These are phyloP conservation scores for Asclepias syriaca DNA, from an alignment of 257 asterid genomes.

Conservation along the genomic window DNA sequence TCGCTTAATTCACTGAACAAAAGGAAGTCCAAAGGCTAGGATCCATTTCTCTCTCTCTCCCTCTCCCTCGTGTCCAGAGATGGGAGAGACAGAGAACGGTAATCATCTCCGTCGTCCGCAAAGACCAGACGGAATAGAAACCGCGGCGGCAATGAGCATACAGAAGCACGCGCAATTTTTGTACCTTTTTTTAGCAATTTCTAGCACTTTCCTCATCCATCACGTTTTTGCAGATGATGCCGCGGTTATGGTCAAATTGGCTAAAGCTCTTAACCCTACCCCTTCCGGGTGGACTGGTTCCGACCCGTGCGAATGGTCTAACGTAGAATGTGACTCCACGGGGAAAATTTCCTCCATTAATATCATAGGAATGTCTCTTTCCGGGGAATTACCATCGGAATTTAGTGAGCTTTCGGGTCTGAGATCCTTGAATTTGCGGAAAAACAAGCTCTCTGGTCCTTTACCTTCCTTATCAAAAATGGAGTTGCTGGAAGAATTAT, in stretches of 20 bases:
- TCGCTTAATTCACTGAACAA: conserved; percentile 23
- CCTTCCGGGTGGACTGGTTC: conserved; percentile 56
- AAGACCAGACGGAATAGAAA: neutral
- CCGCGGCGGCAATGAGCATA: conserved; percentile 28
- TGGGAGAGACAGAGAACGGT: conserved; percentile 26
- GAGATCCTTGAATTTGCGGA: conserved; percentile 44
- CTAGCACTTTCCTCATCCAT: conserved; percentile 23
- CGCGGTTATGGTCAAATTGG: conserved; percentile 52
- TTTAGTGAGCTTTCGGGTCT: conserved; percentile 56
- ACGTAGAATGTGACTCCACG: conserved; percentile 50
- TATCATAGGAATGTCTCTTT: conserved; percentile 36
- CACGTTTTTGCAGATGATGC: conserved; percentile 46
- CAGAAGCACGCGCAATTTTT: conserved; percentile 23
- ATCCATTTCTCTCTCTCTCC: neutral
- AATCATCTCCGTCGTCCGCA: neutral
- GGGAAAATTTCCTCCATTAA: conserved; percentile 44
- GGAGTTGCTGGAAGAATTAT: conserved; percentile 34
- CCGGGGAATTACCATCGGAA: conserved; percentile 52
- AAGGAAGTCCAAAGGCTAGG: neutral
- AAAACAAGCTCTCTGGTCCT: conserved; percentile 52
- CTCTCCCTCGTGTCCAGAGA: conserved; percentile 15
- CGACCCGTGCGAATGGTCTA: conserved; percentile 65
- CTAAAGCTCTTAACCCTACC: conserved; percentile 40
- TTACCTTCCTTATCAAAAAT: conserved; percentile 50
- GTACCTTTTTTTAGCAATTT: conserved; percentile 11